A percentile compares a stretch with the other conserved stretches of the same genome.
Conservation (phyloP, 768 basidiomycete species). For the Mycena chlorophos region DNA sequence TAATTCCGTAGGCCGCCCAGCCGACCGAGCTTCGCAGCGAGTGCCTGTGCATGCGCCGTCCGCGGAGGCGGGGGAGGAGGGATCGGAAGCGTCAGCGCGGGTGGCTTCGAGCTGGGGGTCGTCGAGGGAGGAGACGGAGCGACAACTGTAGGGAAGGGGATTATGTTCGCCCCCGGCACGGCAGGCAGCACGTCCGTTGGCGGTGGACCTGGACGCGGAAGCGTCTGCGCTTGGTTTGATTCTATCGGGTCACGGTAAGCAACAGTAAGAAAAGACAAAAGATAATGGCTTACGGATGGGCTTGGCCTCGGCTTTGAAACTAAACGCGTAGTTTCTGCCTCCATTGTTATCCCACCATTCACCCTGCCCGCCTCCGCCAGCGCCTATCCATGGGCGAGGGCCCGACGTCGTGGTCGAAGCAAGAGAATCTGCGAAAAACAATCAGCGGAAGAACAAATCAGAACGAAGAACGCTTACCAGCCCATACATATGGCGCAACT, state of each 20-base stretch:
- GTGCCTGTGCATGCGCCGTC: constrained; percentile 19
- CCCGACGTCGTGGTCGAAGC: background rate
- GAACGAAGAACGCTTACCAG: constrained; percentile 18
- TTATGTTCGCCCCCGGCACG: background rate
- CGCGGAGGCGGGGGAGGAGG: constrained; percentile 15
- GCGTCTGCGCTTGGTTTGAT: too few relatives aligned
- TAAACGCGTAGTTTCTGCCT: constrained; percentile 73
- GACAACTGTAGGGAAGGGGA: constrained; percentile 7
- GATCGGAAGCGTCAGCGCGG: background rate
- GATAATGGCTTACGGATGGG: background rate
- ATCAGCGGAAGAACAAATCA: background rate
- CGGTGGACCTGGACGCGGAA: too few relatives aligned
- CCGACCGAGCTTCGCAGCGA: constrained; percentile 26
- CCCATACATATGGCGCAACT: constrained; percentile 19
- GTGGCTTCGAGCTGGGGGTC: background rate
- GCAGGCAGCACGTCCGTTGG: too few relatives aligned
- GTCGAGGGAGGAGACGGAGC: constrained; percentile 3
- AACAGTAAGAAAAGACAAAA: background rate
- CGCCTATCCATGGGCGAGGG: constrained; percentile 9
- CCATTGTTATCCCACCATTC: constrained; percentile 97
- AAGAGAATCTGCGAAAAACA: background rate
- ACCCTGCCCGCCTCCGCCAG: constrained; percentile 29
- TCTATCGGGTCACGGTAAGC: too few relatives aligned
- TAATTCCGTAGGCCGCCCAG: constrained; percentile 36
- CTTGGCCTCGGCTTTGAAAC: constrained; percentile 42